Evolutionary conservation across 805 yeast genomes (phyloP).

Genomic region (Candida succiphila): DNA sequence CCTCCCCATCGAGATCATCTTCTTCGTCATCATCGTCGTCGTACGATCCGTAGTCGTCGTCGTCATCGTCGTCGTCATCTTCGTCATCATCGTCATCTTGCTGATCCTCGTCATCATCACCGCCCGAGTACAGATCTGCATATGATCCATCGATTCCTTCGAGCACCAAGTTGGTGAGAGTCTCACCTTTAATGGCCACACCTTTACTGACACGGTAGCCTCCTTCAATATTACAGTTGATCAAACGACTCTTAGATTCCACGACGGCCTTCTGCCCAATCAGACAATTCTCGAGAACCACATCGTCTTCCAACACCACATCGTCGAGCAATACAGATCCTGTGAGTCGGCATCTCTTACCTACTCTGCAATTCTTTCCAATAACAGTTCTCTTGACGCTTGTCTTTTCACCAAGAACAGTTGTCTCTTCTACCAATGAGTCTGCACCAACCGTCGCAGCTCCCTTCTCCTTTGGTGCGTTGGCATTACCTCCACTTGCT

Average conservation of each 20-base stretch:
- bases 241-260: constrained; percentile 53
- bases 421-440: constrained; percentile 60
- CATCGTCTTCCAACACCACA: constrained; percentile 71
- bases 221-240: constrained; percentile 82
- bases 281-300: constrained; percentile 73
- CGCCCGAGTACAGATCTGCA: constrained; percentile 5
- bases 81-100: constrained; percentile 20
- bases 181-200: constrained; percentile 30
- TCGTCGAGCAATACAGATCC: constrained; percentile 75
- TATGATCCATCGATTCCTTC: constrained; percentile 12
- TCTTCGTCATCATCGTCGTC: constrained; percentile 54
- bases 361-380: constrained; percentile 66
- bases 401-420: constrained; percentile 72
- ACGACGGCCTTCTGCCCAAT: constrained; percentile 65
- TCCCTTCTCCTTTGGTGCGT: constrained; percentile 33
- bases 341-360: constrained; percentile 77
- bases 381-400: constrained; percentile 80
- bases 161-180: constrained; percentile 25
- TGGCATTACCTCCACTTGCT: constrained; percentile 6
- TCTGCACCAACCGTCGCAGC: constrained; percentile 82
- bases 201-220: constrained; percentile 56
- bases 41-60: constrained; percentile 44
- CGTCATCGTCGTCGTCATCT: constrained; percentile 31
- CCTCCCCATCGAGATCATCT: constrained; percentile 29
- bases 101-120: constrained; percentile 15